A percentile compares a stretch with the other conserved stretches of the same genome.
Conservation (phyloP, 2,329 filamentous ascomycete genomes). For the Botryosphaeria agaves region DNA sequence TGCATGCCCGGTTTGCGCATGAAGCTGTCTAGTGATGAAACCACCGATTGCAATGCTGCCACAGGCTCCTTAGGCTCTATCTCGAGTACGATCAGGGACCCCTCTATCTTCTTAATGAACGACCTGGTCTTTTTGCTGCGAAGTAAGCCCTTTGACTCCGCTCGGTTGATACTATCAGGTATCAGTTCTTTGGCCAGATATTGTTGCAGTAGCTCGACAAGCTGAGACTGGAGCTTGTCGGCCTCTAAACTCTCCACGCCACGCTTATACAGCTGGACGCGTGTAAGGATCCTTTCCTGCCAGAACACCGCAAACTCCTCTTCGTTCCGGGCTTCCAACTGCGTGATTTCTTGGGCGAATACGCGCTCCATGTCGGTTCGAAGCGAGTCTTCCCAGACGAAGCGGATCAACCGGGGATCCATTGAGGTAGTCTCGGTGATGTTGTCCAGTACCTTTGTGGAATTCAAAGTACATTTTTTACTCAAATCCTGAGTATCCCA, state of each 20-base stretch:
- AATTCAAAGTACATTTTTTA: too few relatives aligned
- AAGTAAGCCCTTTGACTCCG: constrained; percentile 12
- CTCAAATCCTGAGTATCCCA: too few relatives aligned
- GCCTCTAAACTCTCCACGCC: constrained; percentile 12
- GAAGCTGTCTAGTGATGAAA: constrained; percentile 14
- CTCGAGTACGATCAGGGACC: constrained; percentile 8
- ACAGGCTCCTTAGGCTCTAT: constrained; percentile 5
- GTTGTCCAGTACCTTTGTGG: too few relatives aligned
- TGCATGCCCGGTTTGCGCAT: constrained; percentile 14
- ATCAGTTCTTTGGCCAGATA: constrained; percentile 17
- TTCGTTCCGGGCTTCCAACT: constrained; percentile 13
- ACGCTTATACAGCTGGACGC: constrained; percentile 11
- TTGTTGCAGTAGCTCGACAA: constrained; percentile 13
- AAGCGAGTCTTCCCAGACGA: too few relatives aligned
- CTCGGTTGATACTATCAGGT: constrained; percentile 14
- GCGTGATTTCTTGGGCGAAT: constrained; percentile 9
- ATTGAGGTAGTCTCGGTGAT: too few relatives aligned
- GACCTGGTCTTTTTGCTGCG: constrained; percentile 15
- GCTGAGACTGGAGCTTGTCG: constrained; percentile 15
- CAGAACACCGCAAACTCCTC: constrained; percentile 14
- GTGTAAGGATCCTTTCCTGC: constrained; percentile 13
- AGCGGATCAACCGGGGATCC: too few relatives aligned
- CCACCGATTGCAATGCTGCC: background rate
- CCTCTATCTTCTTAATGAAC: constrained; percentile 13
- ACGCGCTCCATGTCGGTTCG: constrained; percentile 8